Evolutionary conservation across 2,329 filamentous ascomycete genomes (phyloP).

Genomic region (Penicillium sclerotiorum): DNA sequence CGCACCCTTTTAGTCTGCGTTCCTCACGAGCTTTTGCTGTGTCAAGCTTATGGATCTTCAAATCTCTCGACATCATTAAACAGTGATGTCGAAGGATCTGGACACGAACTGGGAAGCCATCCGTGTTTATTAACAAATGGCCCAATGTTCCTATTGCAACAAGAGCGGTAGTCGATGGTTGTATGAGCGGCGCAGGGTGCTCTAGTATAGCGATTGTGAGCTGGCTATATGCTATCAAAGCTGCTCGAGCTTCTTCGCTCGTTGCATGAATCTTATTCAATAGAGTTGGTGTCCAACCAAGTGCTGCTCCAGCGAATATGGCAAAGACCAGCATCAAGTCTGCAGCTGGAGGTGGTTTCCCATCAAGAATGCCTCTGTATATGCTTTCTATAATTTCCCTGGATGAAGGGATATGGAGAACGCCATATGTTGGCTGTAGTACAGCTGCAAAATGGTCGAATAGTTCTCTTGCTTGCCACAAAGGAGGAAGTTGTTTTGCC

Average conservation of each 20-base stretch:
- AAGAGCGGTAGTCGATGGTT: constrained; percentile 20
- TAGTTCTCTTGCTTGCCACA: constrained; percentile 17
- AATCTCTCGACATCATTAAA: constrained; percentile 19
- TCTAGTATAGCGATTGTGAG: constrained; percentile 17
- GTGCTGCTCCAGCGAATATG: constrained; percentile 20
- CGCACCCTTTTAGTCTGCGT: constrained; percentile 15
- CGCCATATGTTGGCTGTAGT: constrained; percentile 19
- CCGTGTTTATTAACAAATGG: constrained; percentile 20
- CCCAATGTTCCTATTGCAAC: constrained; percentile 15
- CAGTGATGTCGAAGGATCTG: constrained; percentile 18
- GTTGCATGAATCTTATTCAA: constrained; percentile 16
- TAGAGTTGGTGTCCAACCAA: constrained; percentile 17
- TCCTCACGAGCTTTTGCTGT: constrained; percentile 17
- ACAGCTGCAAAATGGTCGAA: constrained; percentile 16
- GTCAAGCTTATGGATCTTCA: constrained; percentile 20
- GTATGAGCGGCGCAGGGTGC: constrained; percentile 10
- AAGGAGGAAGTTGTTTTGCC: constrained; percentile 15
- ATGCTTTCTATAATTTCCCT: constrained; percentile 12
- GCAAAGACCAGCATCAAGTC: constrained; percentile 19
- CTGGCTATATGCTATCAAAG: constrained; percentile 16
- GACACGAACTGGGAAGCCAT: constrained; percentile 18
- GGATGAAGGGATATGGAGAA: constrained; percentile 21
- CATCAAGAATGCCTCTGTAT: constrained; percentile 18
- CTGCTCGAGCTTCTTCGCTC: constrained; percentile 13
- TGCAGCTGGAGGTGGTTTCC: constrained; percentile 10